A percentile compares a stretch with the other conserved stretches of the same genome.
Conservation (phyloP, 768 basidiomycete species). For the Lactifluus echinatus region DNA sequence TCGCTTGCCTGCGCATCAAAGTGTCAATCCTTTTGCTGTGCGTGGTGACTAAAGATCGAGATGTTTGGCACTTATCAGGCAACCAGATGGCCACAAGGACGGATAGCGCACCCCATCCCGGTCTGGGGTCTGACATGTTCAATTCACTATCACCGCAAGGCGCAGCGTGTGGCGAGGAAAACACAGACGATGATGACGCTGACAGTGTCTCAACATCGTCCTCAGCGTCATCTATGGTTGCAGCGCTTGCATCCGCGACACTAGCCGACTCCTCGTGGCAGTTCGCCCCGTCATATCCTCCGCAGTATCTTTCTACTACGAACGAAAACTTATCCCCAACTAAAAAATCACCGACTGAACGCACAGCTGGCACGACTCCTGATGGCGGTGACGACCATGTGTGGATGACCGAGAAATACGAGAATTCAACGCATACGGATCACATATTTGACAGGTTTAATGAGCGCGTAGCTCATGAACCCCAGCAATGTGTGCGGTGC, state of each 20-base stretch:
- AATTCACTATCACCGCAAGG: conserved; percentile 26
- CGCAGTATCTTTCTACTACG: conserved; percentile 66
- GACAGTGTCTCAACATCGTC: conserved; percentile 32
- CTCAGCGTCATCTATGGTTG: conserved; percentile 34
- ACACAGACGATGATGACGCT: conserved; percentile 22
- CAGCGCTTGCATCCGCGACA: conserved; percentile 47
- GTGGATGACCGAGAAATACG: conserved; percentile 71
- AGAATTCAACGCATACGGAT: conserved; percentile 72
- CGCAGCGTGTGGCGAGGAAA: background rate
- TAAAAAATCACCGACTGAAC: conserved; percentile 34
- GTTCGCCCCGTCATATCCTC: conserved; percentile 52
- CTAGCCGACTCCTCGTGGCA: conserved; percentile 59
- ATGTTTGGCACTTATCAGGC: background rate
- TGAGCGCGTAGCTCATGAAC: conserved; percentile 57
- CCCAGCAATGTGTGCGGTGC: conserved; percentile 83
- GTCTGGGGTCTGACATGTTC: conserved; percentile 63
- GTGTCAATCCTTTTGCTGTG: conserved; percentile 66
- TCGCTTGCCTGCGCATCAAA: conserved; percentile 26
- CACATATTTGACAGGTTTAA: conserved; percentile 82
- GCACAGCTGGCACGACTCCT: conserved; percentile 33
- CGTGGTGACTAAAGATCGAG: conserved; percentile 20
- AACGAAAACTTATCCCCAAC: conserved; percentile 61
- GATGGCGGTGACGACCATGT: conserved; percentile 33
- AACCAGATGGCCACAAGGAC: conserved; percentile 15
- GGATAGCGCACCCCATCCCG: conserved; percentile 33